Percentiles rank a stretch among this genome's conserved stretches.
phyloP scores from a whole-genome alignment of 148 eudicot species.

The Heliamphora exappendiculata region DNA sequence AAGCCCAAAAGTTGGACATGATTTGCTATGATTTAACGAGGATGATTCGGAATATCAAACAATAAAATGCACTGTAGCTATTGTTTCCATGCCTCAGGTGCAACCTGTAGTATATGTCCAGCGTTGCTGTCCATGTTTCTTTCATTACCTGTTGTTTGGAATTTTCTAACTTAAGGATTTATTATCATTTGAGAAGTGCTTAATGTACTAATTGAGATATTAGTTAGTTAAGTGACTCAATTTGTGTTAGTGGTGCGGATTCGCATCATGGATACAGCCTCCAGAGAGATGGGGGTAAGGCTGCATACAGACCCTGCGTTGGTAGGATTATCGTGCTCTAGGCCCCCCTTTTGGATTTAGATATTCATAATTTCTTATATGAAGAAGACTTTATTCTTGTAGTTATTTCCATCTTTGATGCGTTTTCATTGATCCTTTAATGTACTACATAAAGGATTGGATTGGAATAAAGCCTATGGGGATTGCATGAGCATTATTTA shows the following conservation, averaged over 20 bases:
- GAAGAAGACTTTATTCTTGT: not conserved
- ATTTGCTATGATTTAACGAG: not conserved
- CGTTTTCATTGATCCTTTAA: not conserved
- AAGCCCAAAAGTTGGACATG: not conserved
- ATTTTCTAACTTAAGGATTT: not conserved
- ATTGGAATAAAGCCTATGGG: not conserved
- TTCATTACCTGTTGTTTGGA: not conserved
- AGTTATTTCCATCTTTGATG: not conserved
- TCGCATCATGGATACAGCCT: too few species aligned
- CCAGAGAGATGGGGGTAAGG: too few species aligned
- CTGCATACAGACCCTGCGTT: too few species aligned
- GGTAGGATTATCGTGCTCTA: too few species aligned
- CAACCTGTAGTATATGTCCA: not conserved
- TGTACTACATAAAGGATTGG: not conserved
- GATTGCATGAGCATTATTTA: not conserved
- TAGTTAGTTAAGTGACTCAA: not conserved
- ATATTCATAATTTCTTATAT: not conserved
- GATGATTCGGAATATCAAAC: not conserved
- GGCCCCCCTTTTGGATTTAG: not conserved
- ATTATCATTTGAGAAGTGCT: not conserved
- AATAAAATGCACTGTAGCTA: not conserved
- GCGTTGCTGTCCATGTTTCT: not conserved
- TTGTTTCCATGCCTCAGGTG: not conserved
- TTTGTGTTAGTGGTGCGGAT: too few species aligned
- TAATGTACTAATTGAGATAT: not conserved